Percentiles rank a stretch among this genome's conserved stretches.
These are phyloP conservation scores for Moesziomyces antarcticus DNA, from an alignment of 1,284 basidiomycete genomes.

Conservation along the genomic window DNA sequence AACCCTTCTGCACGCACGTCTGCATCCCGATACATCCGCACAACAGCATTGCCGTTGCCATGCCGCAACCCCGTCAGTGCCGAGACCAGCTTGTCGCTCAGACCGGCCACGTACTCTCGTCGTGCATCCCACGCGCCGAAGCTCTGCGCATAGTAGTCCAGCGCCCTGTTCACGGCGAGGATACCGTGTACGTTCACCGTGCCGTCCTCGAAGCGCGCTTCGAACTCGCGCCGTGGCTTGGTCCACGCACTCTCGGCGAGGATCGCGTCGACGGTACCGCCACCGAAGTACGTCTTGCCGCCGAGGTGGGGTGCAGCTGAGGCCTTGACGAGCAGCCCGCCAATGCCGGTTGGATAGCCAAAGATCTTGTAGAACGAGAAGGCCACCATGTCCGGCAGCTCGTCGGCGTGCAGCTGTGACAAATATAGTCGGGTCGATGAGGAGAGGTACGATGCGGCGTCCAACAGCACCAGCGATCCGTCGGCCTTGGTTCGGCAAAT, in stretches of 20 bases:
- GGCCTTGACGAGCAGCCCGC: constrained; percentile 47
- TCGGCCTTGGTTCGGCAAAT: constrained; percentile 12
- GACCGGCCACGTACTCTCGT: constrained; percentile 12
- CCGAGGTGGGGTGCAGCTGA: constrained; percentile 22
- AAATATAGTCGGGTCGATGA: constrained; percentile 32
- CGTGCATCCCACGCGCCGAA: constrained; percentile 36
- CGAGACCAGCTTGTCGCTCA: constrained; percentile 21
- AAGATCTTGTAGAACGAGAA: constrained; percentile 61
- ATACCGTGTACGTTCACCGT: constrained; percentile 55
- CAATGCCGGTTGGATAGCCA: constrained; percentile 55
- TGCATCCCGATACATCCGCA: constrained; percentile 20
- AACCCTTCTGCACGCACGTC: constrained; percentile 5
- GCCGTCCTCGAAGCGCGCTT: constrained; percentile 50
- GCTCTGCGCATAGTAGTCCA: constrained; percentile 24
- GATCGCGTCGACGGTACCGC: constrained; percentile 49
- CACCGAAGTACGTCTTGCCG: constrained; percentile 49
- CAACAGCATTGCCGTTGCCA: constrained; percentile 32
- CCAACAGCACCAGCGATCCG: constrained; percentile 33
- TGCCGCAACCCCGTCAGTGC: constrained; percentile 27
- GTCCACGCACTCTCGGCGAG: constrained; percentile 36
- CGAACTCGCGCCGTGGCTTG: constrained; percentile 33
- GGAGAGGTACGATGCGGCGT: constrained; percentile 55
- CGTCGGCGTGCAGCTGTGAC: constrained; percentile 2
- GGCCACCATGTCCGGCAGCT: constrained; percentile 47
- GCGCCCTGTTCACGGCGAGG: constrained; percentile 34